These are phyloP conservation scores for Hysterium pulicare DNA, from an alignment of 2,329 filamentous ascomycete species.

Conservation along the genomic window DNA sequence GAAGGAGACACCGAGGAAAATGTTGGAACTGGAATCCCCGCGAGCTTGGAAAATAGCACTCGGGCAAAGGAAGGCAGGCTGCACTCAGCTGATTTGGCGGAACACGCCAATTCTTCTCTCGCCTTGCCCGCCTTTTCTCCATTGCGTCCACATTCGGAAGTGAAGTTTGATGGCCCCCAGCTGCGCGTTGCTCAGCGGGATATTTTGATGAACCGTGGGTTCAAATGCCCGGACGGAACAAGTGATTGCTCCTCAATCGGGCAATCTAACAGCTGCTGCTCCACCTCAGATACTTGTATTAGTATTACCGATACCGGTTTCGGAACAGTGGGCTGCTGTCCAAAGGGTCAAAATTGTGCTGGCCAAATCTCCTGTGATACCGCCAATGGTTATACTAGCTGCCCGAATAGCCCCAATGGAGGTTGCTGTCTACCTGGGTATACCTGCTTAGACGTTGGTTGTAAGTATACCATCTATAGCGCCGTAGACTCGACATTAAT, in stretches of 20 bases:
- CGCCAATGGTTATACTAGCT: conserved; percentile 59
- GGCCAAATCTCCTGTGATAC: conserved; percentile 61
- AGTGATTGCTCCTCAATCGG: conserved; percentile 62
- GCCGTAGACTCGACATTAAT: conserved; percentile 7
- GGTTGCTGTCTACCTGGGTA: conserved; percentile 75
- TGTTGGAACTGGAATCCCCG: conserved; percentile 13
- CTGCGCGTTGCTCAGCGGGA: conserved; percentile 36
- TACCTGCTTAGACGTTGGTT: conserved; percentile 66
- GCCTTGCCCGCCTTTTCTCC: conserved; percentile 22
- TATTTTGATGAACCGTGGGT: conserved; percentile 53
- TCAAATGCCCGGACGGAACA: conserved; percentile 65
- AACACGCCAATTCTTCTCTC: conserved; percentile 12
- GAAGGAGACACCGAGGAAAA: conserved; percentile 21
- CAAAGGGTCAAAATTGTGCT: conserved; percentile 60
- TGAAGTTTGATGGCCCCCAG: conserved; percentile 34
- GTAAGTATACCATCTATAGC: conserved; percentile 46
- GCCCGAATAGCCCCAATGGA: conserved; percentile 62
- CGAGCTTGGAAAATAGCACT: neutral
- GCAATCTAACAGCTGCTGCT: conserved; percentile 70
- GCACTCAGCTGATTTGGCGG: conserved; percentile 10
- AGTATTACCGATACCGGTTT: conserved; percentile 59
- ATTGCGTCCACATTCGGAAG: conserved; percentile 23
- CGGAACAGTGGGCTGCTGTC: conserved; percentile 73
- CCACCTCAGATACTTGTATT: conserved; percentile 63
- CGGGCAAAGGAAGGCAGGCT: conserved; percentile 38